Percentiles rank a stretch among this genome's conserved stretches.
phyloP scores from a whole-genome alignment of 1,139 yeast genomes.

The Yamadazyma atmosphaerica region DNA sequence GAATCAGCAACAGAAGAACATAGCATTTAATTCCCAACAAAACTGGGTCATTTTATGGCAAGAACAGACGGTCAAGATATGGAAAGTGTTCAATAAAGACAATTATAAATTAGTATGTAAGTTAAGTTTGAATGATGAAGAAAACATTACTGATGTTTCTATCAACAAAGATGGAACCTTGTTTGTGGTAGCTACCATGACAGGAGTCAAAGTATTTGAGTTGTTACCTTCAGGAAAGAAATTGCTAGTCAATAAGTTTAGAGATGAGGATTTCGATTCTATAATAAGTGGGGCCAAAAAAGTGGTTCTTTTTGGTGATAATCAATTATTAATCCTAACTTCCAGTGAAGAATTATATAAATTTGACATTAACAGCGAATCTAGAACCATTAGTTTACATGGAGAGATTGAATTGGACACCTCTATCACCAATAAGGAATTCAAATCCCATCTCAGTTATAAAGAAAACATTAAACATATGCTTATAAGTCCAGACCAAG shows the following conservation, averaged over 20 bases:
- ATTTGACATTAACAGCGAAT: slow-evolving; percentile 38
- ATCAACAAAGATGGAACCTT: slow-evolving; percentile 65
- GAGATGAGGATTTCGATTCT: slow-evolving; percentile 49
- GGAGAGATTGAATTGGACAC: slow-evolving; percentile 41
- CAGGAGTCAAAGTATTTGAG: slow-evolving; percentile 68
- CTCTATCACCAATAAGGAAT: slow-evolving; percentile 27
- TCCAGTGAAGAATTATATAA: slow-evolving; percentile 64
- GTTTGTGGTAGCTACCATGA: slow-evolving; percentile 70
- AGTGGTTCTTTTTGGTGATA: slow-evolving; percentile 45
- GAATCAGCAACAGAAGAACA: slow-evolving; percentile 61
- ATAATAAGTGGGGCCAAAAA: slow-evolving; percentile 57
- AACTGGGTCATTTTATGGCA: slow-evolving; percentile 74
- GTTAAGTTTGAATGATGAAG: slow-evolving; percentile 71
- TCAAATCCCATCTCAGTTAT: slow-evolving; percentile 30
- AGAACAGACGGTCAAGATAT: slow-evolving; percentile 77
- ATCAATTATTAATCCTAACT: slow-evolving; percentile 55
- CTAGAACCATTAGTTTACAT: slow-evolving; percentile 26
- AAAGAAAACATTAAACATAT: slow-evolving; percentile 51
- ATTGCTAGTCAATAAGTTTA: slow-evolving; percentile 52
- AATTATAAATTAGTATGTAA: slow-evolving; percentile 60
- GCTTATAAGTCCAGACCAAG: slow-evolving; percentile 44
- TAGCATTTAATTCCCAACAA: slow-evolving; percentile 43
- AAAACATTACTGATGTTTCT: slow-evolving; percentile 72
- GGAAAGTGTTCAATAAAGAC: slow-evolving; percentile 53
- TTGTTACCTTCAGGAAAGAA: slow-evolving; percentile 43